Base-by-base conservation (phyloP, 371 early-diverging fungal genomes). In the Vittaforma corneae region DNA sequence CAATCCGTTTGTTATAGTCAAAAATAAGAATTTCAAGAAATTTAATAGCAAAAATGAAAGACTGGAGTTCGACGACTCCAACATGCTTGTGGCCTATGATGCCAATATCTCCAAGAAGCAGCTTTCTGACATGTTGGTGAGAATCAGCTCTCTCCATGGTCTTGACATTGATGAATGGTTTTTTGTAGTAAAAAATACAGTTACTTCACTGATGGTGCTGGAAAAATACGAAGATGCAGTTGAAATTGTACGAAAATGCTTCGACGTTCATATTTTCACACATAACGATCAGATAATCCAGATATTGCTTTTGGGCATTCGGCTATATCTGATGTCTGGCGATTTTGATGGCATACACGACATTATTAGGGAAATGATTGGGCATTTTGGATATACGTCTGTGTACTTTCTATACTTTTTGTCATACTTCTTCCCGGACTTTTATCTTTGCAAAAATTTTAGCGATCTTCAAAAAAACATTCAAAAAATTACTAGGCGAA, bases 321-420 rank as follows among this genome's bases (percentile, higher is more conserved):
- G 61, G 35, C 28, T 71, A 29, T 56, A 56, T 5, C 29, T 70
- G 38, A 53, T 50, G 29, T 16, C 54, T 18, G 42, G 70, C 16
- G 63, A 74, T 33, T 32, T 63, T 24, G 65, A 62, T 14, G 53
- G 51, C 18, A 40, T 77, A 18, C n/a, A 37, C 24, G 55, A 53
- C 14, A 47, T 46, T 3, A 32, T 68, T 11, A 74, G 42, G 14
- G 32, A 65, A n/a, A 22, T 72, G 44, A 54, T 67, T 4, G 32
- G 40, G 29, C 29, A 48, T 2, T 42, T 57, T 26, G 34, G 52
- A 18, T 54, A 42, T 20, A 56, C 70, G 14, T 59, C 62, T 26
- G 45, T 59, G 32, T 75, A 74, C 44, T 42, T 77, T 9, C 33
- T 69, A 4, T 74, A 72, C 60, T 77, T 67, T 57, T 53, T 77